Base-by-base conservation (phyloP, 2,329 filamentous ascomycete genomes). In the Didymosphaeria variabile region DNA sequence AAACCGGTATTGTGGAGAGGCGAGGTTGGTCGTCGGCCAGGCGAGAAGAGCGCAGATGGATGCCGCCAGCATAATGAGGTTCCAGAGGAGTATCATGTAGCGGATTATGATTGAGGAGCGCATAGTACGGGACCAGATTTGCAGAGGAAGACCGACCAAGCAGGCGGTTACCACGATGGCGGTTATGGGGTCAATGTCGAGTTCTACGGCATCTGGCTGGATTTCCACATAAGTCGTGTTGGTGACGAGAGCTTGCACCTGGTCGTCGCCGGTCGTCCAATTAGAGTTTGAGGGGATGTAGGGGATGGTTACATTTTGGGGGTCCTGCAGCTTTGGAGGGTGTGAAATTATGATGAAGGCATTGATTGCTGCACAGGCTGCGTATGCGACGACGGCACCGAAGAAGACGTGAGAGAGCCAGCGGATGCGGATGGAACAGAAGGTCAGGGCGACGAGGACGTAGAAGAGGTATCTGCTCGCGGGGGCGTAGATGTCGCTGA, bases 81-180 rank as follows among this genome's bases (percentile, higher is more conserved):
- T 62, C 60, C 62, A 65, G 26, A 64, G 46, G 34, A 64, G 47
- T 19, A 64, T 50, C 58, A 61, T 60, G 19, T 57, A 61, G 1
- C 56, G 56, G 29, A 61, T 51, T 32, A 64, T 59, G 49, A 42
- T 42, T 32, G 60, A 60, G 8, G 59, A 57, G n/a, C 59, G 59
- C 57, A 60, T 59, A 2, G 60, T 65, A n/a, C 62, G 55, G n/a
- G 60, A 65, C 60, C 60, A 65, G 15, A 65, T 56, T 36, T 62
- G 60, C 17, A 64, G 36, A 0, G 62, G 59, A 17, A 60, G 34
- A 1, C 62, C 62, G 13, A 65, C 57, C 2, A 62, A 51, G 23
- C 61, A 65, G 10, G 59, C 59, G 13, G 59, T 58, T 2, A 62
- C 62, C 12, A 65, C 62, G 9, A 62, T 51, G 12, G 59, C 62